A percentile compares a stretch with the other conserved stretches of the same genome.
Evolutionary conservation across 1,284 basidiomycete species (phyloP).

Genomic region (Pseudozyma flocculosa): DNA sequence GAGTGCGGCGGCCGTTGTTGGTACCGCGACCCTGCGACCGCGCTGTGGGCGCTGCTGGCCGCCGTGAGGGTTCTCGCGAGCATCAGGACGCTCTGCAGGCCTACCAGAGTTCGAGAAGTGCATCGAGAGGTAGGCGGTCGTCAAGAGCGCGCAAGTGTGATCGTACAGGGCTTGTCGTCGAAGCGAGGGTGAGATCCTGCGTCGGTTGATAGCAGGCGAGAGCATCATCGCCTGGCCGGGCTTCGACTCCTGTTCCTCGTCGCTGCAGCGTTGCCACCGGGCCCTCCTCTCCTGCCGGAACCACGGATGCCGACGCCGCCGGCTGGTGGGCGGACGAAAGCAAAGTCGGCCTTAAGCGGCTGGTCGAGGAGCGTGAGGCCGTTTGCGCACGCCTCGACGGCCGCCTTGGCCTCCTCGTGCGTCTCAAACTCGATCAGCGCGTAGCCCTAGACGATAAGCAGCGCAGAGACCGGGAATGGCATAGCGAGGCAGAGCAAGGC

Average conservation of each 20-base stretch:
- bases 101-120: too few species aligned
- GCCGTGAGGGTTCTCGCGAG: too few species aligned
- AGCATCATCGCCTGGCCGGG: slow-evolving; percentile 12
- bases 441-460: slow-evolving; percentile 29
- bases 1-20: too few species aligned
- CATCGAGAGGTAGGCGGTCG: too few species aligned
- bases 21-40: too few species aligned
- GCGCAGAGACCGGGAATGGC: too few species aligned
- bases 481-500: too few species aligned
- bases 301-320: slow-evolving; percentile 4
- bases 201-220: neutral
- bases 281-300: slow-evolving; percentile 11
- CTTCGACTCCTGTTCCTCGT: slow-evolving; percentile 30
- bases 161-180: too few species aligned
- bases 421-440: slow-evolving; percentile 88
- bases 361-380: slow-evolving; percentile 84
- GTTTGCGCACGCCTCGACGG: slow-evolving; percentile 79
- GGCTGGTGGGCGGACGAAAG: slow-evolving; percentile 81
- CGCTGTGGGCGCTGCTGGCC: too few species aligned
- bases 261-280: neutral
- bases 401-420: slow-evolving; percentile 85
- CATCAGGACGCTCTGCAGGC: too few species aligned
- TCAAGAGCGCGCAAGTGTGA: too few species aligned
- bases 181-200: too few species aligned
- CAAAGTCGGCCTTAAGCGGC: slow-evolving; percentile 86